Conservation (phyloP, 139 green algal species). For the Microglena sp. region DNA sequence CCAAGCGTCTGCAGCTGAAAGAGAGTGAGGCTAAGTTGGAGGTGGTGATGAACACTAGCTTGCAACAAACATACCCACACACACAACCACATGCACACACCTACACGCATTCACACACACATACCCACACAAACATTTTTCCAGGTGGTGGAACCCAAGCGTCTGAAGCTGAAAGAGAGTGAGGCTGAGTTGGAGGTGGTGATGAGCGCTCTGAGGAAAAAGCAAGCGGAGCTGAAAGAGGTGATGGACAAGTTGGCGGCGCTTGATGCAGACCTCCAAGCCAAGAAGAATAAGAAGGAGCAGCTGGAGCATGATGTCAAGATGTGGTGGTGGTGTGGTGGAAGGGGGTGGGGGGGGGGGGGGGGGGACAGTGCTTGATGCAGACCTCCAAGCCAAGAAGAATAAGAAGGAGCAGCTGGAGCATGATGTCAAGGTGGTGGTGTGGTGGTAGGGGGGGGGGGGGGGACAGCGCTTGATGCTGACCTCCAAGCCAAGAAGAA, state of each 20-base stretch:
- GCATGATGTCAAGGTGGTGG: conserved; percentile 50
- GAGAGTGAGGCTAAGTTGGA: conserved; percentile 49
- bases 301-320: conserved; percentile 62
- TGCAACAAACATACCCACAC: too few relatives aligned
- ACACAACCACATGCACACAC: too few relatives aligned
- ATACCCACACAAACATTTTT: background rate
- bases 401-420: conserved; percentile 66
- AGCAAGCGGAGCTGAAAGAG: conserved; percentile 61
- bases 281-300: conserved; percentile 38
- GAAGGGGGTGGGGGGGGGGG: too few relatives aligned
- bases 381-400: too few relatives aligned
- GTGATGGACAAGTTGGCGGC: conserved; percentile 68
- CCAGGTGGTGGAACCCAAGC: conserved; percentile 63
- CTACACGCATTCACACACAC: too few relatives aligned
- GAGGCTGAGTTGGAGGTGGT: conserved; percentile 55
- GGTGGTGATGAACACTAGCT: conserved; percentile 72
- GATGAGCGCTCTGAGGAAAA: conserved; percentile 49
- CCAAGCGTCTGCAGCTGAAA: conserved; percentile 54
- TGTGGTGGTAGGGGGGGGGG: too few relatives aligned
- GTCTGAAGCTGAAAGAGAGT: conserved; percentile 43
- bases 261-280: conserved; percentile 64
- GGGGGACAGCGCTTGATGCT: too few relatives aligned
- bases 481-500: too few relatives aligned
- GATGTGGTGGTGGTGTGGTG: too few relatives aligned
- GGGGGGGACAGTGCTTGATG: too few relatives aligned